Conservation (phyloP, 257 asterid species). For the Henckelia pumila region DNA sequence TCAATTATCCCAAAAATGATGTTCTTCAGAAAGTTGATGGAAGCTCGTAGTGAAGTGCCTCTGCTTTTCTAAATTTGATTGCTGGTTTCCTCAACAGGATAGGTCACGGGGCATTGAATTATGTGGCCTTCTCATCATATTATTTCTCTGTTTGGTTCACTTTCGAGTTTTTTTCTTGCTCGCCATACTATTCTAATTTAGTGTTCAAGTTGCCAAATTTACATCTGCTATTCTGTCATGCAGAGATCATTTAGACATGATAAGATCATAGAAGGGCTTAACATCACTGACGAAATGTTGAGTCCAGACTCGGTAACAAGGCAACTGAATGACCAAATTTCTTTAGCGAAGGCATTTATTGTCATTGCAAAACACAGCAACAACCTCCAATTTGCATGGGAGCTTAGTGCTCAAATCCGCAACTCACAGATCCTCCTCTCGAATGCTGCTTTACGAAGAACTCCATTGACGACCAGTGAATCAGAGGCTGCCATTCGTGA, state of each 20-base stretch:
- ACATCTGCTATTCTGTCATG: constrained; percentile 17
- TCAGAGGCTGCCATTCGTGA: constrained; percentile 52
- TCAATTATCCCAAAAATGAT: no score
- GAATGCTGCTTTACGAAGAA: constrained; percentile 54
- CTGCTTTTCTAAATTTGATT: no score
- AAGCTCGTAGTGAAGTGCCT: no score
- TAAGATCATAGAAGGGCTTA: constrained; percentile 50
- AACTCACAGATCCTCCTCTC: constrained; percentile 59
- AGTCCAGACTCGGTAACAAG: constrained; percentile 56
- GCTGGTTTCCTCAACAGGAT: not conserved
- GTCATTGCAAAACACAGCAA: constrained; percentile 63
- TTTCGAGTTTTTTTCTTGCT: not conserved
- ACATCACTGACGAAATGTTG: constrained; percentile 60
- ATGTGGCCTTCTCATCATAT: no score
- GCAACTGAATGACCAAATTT: constrained; percentile 64
- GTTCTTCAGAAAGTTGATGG: no score
- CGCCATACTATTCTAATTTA: not conserved
- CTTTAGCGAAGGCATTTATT: constrained; percentile 58
- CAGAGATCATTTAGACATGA: constrained; percentile 51
- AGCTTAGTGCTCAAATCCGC: constrained; percentile 62
- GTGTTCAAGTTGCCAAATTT: constrained; percentile 10
- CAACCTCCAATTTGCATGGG: constrained; percentile 73
- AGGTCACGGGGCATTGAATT: not conserved
- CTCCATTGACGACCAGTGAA: constrained; percentile 51
- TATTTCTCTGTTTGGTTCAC: not conserved